These are phyloP conservation scores for Zychaea mexicana DNA, from an alignment of 371 early-diverging fungal species.

Conservation along the genomic window DNA sequence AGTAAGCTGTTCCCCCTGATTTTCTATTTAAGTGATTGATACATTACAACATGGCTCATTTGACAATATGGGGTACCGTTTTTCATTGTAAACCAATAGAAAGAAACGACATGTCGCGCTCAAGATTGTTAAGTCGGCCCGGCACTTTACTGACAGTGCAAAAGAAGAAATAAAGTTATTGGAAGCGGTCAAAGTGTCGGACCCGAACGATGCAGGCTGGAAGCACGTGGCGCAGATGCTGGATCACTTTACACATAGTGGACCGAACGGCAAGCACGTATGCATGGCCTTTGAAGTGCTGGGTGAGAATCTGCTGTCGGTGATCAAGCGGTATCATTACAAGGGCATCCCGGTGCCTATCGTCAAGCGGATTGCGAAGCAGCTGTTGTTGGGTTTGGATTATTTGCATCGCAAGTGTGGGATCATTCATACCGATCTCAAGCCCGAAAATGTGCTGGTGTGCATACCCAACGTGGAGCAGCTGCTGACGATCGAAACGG, in stretches of 20 bases:
- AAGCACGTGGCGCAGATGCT: slow-evolving; percentile 80
- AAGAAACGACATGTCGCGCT: slow-evolving; percentile 84
- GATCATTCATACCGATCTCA: slow-evolving; percentile 98
- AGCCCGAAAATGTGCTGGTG: slow-evolving; percentile 95
- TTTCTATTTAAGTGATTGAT: neutral
- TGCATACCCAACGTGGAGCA: slow-evolving; percentile 83
- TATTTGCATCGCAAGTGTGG: slow-evolving; percentile 95
- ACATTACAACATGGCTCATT: neutral
- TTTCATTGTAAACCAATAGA: neutral
- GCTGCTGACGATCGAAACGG: slow-evolving; percentile 14
- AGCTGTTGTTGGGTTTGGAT: slow-evolving; percentile 89
- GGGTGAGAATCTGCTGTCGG: slow-evolving; percentile 89
- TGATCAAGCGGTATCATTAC: slow-evolving; percentile 74
- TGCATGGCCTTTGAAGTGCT: slow-evolving; percentile 98
- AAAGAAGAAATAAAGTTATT: slow-evolving; percentile 93
- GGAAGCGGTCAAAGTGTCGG: slow-evolving; percentile 71
- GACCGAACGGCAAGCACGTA: slow-evolving; percentile 92
- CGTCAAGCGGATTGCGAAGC: slow-evolving; percentile 87
- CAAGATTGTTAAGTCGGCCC: slow-evolving; percentile 95
- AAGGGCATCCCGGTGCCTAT: slow-evolving; percentile 83
- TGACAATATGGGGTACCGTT: slow-evolving; percentile 28
- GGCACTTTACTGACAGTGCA: slow-evolving; percentile 95
- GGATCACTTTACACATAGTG: slow-evolving; percentile 88
- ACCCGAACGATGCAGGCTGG: slow-evolving; percentile 58
- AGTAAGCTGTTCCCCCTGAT: slow-evolving; percentile 43